Evolutionary conservation across 2,329 filamentous ascomycete genomes (phyloP), one percentile per base, ranked within the genome.

Genomic region (Monosporascus sp.): DNA sequence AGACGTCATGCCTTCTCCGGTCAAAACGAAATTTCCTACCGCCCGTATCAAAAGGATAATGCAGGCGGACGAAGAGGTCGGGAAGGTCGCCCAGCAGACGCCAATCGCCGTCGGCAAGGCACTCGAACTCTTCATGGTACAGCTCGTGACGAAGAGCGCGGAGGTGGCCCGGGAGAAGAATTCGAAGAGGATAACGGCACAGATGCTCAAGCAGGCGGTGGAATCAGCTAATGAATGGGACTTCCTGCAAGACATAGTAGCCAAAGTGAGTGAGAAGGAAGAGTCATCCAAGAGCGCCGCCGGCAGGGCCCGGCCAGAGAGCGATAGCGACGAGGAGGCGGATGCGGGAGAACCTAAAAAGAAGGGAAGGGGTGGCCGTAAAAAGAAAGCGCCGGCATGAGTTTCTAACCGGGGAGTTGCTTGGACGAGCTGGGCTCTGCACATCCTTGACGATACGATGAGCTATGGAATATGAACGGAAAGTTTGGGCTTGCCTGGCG

Each of bases 21-120:
- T 99, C 63, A 89, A 84, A 71, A 97, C 93, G 37, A 97, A 97
- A 65, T 99, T 99, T 65, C 94, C 94, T 1, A 96, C 96, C 35
- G 94, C 94, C 15, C 83, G 94, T 57, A 99, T 99, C 76, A 99
- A 99, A 79, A 85, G 94, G 49, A 97, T 99, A 65, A 97, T 99
- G 94, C 94, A 99, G 73, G 93, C 93, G 11, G 94, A 99, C 66
- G 94, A 99, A 67, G 94, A 99, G 69, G 92, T 99, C 0, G 94
- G 94, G 57, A 99, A 99, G 74, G 94, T 99, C 9, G 92, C 94
- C 4, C 94, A 99, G 72, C 94, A 97, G 56, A 97, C 94, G 1
- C 93, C 93, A 17, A 95, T 96, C 52, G 94, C 93, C 25, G 93
- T 97, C 45, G 90, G 90, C 61, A 97, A 97, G 76, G 94, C 94